Evolutionary conservation across 139 green algal species (phyloP), one percentile per base, ranked within the genome.

Genomic region (Chlamydomonas schloesseri): DNA sequence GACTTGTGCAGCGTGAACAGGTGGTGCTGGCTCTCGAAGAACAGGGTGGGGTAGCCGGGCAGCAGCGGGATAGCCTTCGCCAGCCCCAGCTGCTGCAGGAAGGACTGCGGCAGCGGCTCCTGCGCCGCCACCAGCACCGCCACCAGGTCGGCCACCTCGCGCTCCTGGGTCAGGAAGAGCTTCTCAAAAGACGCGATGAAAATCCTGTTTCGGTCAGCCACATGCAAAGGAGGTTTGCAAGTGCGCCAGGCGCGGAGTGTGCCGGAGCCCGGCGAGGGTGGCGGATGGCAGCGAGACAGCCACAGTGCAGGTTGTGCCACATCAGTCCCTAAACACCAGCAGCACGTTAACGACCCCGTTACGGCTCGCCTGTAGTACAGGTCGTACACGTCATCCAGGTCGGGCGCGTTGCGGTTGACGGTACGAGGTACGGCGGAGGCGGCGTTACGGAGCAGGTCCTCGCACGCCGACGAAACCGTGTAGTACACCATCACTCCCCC

Each of bases 41-140:
- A 69, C 65, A 71, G 65, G 8, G 9, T 5, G 14, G n/a, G 65
- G 65, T 71, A 42, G 65, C 65, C 65, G n/a, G 65, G 76, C 55
- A 86, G 33, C 20, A 53, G 33, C 31, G 42, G 37, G 34, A 86
- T 26, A 15, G 23, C 28, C 0, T 17, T 6, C 6, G 37, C 79
- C 47, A 86, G 26, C 4, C 67, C 67, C 65, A 86, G 73, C 67
- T 86, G 65, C 18, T 86, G 79, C 65, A 86, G 65, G 62, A 77
- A 64, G 13, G 79, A 75, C 34, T 68, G 18, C 21, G 79, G 77
- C 46, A 86, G 62, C 67, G 79, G 79, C 67, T 86, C 79, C 79
- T 77, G 37, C 9, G 65, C 79, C 15, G 62, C 62, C 65, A 86
- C 77, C 11, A 86, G 42, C 65, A 86, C 79, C 65, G 68, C 53